Percentiles rank a stretch among this genome's conserved stretches.
These are phyloP conservation scores for Syzygium oleosum DNA, from an alignment of 345 rosid species.

Conservation along the genomic window DNA sequence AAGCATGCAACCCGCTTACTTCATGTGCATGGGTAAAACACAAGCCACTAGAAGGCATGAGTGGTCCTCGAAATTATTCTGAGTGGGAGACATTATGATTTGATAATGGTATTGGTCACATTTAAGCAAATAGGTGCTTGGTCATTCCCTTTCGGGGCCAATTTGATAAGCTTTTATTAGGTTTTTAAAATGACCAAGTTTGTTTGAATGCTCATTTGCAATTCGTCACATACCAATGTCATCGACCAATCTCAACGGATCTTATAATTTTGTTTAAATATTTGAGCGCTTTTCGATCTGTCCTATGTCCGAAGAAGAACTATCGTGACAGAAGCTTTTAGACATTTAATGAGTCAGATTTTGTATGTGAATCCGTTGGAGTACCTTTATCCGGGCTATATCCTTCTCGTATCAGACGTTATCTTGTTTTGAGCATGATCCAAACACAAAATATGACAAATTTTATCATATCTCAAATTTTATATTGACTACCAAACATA, in stretches of 20 bases:
- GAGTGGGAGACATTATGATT: neutral
- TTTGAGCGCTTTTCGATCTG: neutral
- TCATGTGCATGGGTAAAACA: neutral
- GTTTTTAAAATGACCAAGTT: neutral
- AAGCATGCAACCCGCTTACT: neutral
- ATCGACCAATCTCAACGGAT: neutral
- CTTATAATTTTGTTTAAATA: neutral
- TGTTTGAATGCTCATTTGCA: neutral
- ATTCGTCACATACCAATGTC: neutral
- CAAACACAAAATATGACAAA: too few relatives aligned
- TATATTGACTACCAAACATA: too few relatives aligned
- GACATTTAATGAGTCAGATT: neutral
- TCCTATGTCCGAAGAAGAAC: neutral
- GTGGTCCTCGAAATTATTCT: neutral
- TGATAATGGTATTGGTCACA: neutral
- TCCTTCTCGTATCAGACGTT: too few relatives aligned
- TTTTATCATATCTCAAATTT: too few relatives aligned
- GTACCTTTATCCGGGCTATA: neutral
- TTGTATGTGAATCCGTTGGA: neutral
- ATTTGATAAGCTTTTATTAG: neutral
- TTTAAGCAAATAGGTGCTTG: neutral
- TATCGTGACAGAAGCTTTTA: neutral
- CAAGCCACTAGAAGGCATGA: neutral
- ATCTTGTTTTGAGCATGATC: too few relatives aligned
- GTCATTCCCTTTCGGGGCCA: neutral